Conservation (phyloP, 2,329 filamentous ascomycete genomes). For the Thermomyces lanuginosus region DNA sequence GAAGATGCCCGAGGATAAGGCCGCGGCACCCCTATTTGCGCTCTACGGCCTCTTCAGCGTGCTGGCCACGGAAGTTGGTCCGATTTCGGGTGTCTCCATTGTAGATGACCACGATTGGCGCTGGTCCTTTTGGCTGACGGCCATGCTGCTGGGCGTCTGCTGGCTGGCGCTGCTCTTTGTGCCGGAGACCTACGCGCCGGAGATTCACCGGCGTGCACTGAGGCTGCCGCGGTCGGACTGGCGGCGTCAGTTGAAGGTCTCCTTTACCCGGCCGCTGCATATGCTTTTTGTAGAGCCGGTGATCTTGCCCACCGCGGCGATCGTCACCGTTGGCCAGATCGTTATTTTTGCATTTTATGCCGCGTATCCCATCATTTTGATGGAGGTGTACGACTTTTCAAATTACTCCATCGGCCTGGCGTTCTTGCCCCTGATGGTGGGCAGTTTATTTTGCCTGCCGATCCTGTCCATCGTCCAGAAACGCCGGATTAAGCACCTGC, state of each 20-base stretch:
- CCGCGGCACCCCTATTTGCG: slow-evolving; percentile 39
- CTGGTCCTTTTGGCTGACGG: too few species aligned
- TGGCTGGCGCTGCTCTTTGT: too few species aligned
- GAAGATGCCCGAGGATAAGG: slow-evolving; percentile 33
- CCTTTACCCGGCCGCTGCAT: slow-evolving; percentile 7
- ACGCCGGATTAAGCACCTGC: slow-evolving; percentile 21
- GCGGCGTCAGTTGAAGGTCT: too few species aligned
- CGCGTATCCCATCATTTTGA: slow-evolving; percentile 13
- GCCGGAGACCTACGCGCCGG: too few species aligned
- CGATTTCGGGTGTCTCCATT: slow-evolving; percentile 15
- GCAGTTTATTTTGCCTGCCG: slow-evolving; percentile 40
- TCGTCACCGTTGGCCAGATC: slow-evolving; percentile 11
- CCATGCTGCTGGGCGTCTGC: too few species aligned
- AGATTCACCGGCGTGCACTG: too few species aligned
- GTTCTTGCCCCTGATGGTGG: slow-evolving; percentile 54
- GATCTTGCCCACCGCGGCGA: slow-evolving; percentile 9
- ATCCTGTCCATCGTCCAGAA: slow-evolving; percentile 10
- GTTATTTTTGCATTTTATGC: slow-evolving; percentile 12
- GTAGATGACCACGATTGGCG: slow-evolving; percentile 28
- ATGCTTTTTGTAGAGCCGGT: slow-evolving; percentile 14
- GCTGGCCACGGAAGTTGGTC: slow-evolving; percentile 25
- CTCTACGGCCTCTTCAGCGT: slow-evolving; percentile 21
- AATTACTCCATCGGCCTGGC: slow-evolving; percentile 32
- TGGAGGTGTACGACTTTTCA: slow-evolving; percentile 44
- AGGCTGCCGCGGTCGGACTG: too few species aligned